Evolutionary conservation across 2,329 filamentous ascomycete species (phyloP).

Genomic region (Calonectria pauciramosa): DNA sequence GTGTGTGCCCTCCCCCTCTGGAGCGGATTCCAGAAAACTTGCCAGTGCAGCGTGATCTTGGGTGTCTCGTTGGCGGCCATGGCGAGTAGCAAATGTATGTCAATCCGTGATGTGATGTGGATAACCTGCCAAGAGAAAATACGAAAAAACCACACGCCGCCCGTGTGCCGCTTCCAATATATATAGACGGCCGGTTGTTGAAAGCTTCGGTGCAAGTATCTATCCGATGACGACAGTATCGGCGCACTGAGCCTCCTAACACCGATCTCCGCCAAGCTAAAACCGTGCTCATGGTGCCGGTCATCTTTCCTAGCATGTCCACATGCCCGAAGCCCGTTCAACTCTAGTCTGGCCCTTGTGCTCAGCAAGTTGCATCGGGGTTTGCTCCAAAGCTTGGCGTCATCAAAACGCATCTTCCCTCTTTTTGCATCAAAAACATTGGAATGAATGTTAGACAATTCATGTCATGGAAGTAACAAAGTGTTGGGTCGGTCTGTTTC

Average conservation of each 20-base stretch:
- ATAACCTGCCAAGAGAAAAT: not conserved
- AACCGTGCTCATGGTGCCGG: conserved; percentile 7
- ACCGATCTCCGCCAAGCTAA: not conserved
- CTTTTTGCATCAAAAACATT: not conserved
- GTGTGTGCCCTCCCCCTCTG: not conserved
- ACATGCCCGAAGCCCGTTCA: not conserved
- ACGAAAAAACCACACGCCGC: not conserved
- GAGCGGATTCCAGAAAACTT: conserved; percentile 32
- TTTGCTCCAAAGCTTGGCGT: not conserved
- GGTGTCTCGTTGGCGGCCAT: conserved; percentile 53
- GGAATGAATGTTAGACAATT: not conserved
- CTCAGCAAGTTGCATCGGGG: not conserved
- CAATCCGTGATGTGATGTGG: no score
- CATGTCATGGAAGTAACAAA: not conserved
- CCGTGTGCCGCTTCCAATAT: not conserved
- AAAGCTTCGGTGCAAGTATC: conserved; percentile 33
- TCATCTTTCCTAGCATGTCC: not conserved
- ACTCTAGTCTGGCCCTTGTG: not conserved
- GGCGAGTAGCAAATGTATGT: no score
- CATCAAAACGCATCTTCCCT: not conserved
- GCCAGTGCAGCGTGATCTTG: conserved; percentile 77
- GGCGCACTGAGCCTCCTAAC: conserved; percentile 31
- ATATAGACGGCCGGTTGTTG: conserved; percentile 5
- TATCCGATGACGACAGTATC: conserved; percentile 32
- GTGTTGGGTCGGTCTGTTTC: not conserved